Evolutionary conservation across 1,139 yeast species (phyloP).

Genomic region (Hansenula lynferdii): DNA sequence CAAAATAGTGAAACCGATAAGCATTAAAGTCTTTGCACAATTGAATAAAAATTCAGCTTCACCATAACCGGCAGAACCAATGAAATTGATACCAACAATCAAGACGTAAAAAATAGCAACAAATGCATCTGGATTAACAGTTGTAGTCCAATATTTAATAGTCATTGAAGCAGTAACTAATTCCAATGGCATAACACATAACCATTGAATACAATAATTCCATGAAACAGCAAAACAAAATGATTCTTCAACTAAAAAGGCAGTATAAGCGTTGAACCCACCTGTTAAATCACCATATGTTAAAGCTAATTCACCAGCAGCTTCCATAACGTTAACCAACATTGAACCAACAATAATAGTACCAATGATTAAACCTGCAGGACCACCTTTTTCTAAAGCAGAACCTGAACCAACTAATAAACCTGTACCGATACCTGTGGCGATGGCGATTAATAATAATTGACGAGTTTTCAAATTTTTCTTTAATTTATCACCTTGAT

Average conservation of each 20-base stretch:
- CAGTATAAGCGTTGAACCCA: constrained; percentile 68
- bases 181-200: constrained; percentile 70
- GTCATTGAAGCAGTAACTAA: constrained; percentile 74
- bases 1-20: constrained; percentile 61
- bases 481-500: constrained; percentile 32
- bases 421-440: constrained; percentile 84
- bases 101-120: constrained; percentile 59
- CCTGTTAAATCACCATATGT: constrained; percentile 72
- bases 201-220: constrained; percentile 81
- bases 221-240: constrained; percentile 80
- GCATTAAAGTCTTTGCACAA: constrained; percentile 53
- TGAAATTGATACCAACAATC: constrained; percentile 51
- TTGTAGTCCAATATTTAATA: constrained; percentile 58
- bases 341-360: constrained; percentile 63
- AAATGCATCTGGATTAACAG: constrained; percentile 62
- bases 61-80: constrained; percentile 70
- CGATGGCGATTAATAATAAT: constrained; percentile 70
- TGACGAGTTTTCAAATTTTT: constrained; percentile 47
- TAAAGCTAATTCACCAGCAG: constrained; percentile 84
- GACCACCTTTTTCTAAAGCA: constrained; percentile 69
- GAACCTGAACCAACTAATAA: constrained; percentile 71
- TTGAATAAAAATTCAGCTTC: constrained; percentile 68
- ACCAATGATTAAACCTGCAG: constrained; percentile 70
- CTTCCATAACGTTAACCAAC: constrained; percentile 72
- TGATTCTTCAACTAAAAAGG: constrained; percentile 62